phyloP scores from a whole-genome alignment of 2,329 filamentous ascomycete genomes.

The Nannizziopsis arthrosporioides region DNA sequence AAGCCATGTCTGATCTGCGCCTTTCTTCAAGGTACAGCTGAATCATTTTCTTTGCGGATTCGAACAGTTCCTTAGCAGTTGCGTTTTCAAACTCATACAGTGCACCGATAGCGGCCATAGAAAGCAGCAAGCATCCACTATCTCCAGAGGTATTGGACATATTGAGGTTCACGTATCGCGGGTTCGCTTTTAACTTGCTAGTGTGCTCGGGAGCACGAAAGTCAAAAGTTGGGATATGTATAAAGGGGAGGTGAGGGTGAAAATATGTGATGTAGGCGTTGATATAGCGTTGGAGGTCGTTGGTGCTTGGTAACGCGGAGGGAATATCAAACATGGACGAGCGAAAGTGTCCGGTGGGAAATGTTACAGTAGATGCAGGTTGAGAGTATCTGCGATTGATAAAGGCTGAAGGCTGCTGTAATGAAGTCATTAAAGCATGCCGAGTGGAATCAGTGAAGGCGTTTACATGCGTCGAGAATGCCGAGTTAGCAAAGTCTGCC shows the following conservation, averaged over 20 bases:
- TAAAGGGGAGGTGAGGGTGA: conserved; percentile 87
- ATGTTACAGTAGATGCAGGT: conserved; percentile 44
- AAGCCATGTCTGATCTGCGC: conserved; percentile 67
- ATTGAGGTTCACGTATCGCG: conserved; percentile 40
- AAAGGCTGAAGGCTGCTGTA: conserved; percentile 46
- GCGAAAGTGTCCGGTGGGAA: conserved; percentile 16
- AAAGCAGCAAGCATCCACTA: conserved; percentile 73
- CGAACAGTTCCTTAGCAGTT: conserved; percentile 74
- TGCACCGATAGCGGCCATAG: conserved; percentile 76
- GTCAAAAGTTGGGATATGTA: conserved; percentile 81
- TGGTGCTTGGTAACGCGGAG: conserved; percentile 59
- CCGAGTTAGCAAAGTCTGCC: conserved; percentile 1
- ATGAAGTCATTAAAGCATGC: conserved; percentile 50
- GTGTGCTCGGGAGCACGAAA: conserved; percentile 67
- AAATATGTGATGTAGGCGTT: conserved; percentile 83
- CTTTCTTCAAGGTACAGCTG: conserved; percentile 84
- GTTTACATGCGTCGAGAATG: conserved; percentile 40
- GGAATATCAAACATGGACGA: conserved; percentile 19
- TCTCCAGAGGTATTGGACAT: conserved; percentile 55
- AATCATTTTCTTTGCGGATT: conserved; percentile 91
- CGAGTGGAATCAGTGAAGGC: conserved; percentile 56
- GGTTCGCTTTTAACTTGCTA: conserved; percentile 48
- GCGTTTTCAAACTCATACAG: conserved; percentile 76
- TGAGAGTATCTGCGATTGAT: conserved; percentile 50
- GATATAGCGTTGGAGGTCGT: conserved; percentile 81